Percentiles rank a stretch among this genome's conserved stretches.
phyloP scores from a whole-genome alignment of 495 filamentous ascomycete species.

The Trichoderma reesei region DNA sequence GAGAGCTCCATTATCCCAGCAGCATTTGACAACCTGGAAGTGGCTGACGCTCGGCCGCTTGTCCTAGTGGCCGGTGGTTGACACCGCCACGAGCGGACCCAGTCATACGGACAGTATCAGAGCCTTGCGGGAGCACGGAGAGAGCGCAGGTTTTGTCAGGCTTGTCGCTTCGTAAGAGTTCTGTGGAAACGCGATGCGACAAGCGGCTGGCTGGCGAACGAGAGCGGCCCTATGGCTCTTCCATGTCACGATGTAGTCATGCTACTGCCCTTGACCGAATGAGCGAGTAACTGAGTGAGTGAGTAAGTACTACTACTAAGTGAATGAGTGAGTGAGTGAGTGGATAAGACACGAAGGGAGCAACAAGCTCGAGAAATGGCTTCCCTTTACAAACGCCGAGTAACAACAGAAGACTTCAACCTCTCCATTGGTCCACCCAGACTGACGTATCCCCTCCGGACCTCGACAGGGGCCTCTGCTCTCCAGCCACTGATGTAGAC shows the following conservation, averaged over 20 bases:
- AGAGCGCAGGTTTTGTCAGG: too few species aligned
- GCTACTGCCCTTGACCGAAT: too few species aligned
- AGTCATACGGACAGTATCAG: not conserved
- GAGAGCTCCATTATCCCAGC: not conserved
- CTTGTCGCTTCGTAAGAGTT: too few species aligned
- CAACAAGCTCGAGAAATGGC: too few species aligned
- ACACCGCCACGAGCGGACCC: not conserved
- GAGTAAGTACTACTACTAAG: too few species aligned
- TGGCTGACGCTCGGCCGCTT: not conserved
- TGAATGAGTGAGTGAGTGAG: too few species aligned
- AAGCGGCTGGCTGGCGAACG: not conserved
- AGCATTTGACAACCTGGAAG: not conserved
- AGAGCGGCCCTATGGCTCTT: not conserved
- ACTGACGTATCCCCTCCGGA: not conserved
- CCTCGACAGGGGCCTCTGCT: not conserved
- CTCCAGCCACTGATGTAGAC: not conserved
- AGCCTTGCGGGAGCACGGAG: too few species aligned
- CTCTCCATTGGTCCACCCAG: not conserved
- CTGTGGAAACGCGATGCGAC: too few species aligned
- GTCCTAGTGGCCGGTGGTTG: not conserved
- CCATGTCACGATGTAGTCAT: too few species aligned
- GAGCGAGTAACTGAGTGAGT: too few species aligned
- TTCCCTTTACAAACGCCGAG: not conserved
- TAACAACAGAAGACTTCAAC: not conserved
- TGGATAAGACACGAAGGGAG: too few species aligned